These are phyloP conservation scores for Thalassiosira exigua DNA, from an alignment of 352 stramenopile species.

Conservation along the genomic window DNA sequence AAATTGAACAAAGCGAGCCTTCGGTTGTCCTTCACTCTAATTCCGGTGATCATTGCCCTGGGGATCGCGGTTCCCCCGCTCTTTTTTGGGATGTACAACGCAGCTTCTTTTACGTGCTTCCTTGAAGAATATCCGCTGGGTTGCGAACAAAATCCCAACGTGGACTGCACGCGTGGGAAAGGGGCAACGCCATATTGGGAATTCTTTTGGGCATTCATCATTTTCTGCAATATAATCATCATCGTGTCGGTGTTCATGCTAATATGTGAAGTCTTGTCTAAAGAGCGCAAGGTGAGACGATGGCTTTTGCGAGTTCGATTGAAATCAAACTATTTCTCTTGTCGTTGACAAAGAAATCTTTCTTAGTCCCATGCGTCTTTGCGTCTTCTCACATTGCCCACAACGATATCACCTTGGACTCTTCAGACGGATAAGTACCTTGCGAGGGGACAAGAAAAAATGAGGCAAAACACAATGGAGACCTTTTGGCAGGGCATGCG, in stretches of 20 bases:
- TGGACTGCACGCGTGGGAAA: slow-evolving; percentile 10
- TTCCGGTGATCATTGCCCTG: slow-evolving; percentile 20
- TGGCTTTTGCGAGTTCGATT: neutral
- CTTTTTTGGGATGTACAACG: slow-evolving; percentile 22
- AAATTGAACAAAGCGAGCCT: slow-evolving; percentile 7
- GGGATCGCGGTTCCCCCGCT: slow-evolving; percentile 7
- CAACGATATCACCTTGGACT: too few species aligned
- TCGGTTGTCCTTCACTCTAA: slow-evolving; percentile 10
- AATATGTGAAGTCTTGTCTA: neutral
- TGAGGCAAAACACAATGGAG: slow-evolving; percentile 11
- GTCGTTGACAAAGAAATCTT: too few species aligned
- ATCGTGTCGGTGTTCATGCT: slow-evolving; percentile 25
- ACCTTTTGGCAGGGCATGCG: slow-evolving; percentile 5
- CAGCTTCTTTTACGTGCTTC: slow-evolving; percentile 14
- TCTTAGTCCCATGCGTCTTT: too few species aligned
- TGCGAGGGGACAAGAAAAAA: neutral
- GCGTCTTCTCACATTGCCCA: too few species aligned
- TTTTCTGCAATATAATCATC: slow-evolving; percentile 4
- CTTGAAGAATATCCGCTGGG: slow-evolving; percentile 8
- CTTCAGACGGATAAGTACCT: slow-evolving; percentile 15
- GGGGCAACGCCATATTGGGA: neutral
- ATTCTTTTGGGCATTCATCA: neutral
- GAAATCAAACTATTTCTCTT: neutral
- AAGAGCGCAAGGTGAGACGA: neutral
- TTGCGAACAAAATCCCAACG: neutral